Conservation (phyloP, 345 rosid genomes). For the Citropsis articulata region DNA sequence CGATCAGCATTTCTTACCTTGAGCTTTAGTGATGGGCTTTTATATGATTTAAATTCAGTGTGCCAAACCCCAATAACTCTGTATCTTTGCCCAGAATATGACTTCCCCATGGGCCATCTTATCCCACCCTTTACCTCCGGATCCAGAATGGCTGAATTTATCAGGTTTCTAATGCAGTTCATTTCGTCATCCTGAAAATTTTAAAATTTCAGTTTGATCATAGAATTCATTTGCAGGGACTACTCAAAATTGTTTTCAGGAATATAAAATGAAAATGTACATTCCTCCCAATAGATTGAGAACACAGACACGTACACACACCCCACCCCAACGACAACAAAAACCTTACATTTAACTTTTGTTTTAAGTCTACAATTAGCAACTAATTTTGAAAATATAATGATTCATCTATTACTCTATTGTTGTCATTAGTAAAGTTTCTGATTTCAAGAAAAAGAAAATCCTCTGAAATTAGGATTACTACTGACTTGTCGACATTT, state of each 20-base stretch:
- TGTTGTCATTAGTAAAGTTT: neutral
- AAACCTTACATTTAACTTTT: too few relatives aligned
- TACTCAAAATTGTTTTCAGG: too few relatives aligned
- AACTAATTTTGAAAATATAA: too few relatives aligned
- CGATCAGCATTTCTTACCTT: slow-evolving; percentile 53
- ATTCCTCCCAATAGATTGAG: too few relatives aligned
- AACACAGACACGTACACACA: too few relatives aligned
- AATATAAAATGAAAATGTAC: too few relatives aligned
- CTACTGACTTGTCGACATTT: too few relatives aligned
- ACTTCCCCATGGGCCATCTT: slow-evolving; percentile 56
- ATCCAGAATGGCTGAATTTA: slow-evolving; percentile 52
- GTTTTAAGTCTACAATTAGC: too few relatives aligned
- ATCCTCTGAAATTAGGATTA: too few relatives aligned
- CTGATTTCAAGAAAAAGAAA: neutral
- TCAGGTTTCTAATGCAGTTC: slow-evolving; percentile 37
- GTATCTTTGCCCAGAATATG: slow-evolving; percentile 40
- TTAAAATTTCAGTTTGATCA: neutral
- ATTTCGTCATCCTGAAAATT: slow-evolving; percentile 55
- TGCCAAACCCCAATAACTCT: slow-evolving; percentile 47
- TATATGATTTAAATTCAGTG: slow-evolving; percentile 33
- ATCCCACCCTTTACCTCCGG: slow-evolving; percentile 65
- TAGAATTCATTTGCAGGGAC: neutral
- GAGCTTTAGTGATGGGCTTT: slow-evolving; percentile 40
- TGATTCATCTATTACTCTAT: too few relatives aligned
- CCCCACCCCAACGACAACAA: too few relatives aligned